Percentiles rank a stretch among this genome's conserved stretches.
phyloP scores from a whole-genome alignment of 2,329 filamentous ascomycete species.

The Penicillium sp. region DNA sequence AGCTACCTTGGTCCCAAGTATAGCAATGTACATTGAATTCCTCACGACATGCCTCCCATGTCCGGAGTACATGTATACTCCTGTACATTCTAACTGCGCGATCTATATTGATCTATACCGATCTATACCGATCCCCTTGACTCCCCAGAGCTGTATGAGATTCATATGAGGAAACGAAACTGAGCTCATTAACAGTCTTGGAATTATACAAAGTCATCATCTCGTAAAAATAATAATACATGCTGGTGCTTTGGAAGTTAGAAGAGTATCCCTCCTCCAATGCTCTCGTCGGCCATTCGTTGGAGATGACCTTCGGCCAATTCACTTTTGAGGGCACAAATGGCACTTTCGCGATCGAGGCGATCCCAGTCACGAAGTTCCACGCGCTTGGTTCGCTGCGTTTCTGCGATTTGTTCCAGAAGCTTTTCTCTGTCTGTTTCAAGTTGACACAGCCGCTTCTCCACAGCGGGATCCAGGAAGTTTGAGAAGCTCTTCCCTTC shows the following conservation, averaged over 20 bases:
- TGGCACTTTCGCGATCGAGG: constrained; percentile 49
- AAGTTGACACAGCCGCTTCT: constrained; percentile 48
- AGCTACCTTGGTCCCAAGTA: neutral
- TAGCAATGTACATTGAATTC: neutral
- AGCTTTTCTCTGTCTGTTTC: constrained; percentile 49
- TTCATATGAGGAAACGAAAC: too few relatives aligned
- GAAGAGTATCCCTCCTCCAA: constrained; percentile 43
- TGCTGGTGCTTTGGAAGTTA: neutral
- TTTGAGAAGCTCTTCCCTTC: constrained; percentile 46
- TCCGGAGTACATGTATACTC: too few relatives aligned
- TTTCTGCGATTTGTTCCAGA: constrained; percentile 46
- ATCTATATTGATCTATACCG: too few relatives aligned
- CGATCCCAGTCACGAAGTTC: constrained; percentile 51
- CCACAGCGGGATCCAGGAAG: constrained; percentile 39
- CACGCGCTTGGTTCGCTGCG: constrained; percentile 44
- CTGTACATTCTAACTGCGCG: too few relatives aligned
- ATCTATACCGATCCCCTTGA: too few relatives aligned
- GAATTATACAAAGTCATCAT: too few relatives aligned
- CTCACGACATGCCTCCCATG: neutral
- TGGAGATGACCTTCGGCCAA: constrained; percentile 51
- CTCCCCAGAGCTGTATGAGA: too few relatives aligned
- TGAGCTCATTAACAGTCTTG: too few relatives aligned
- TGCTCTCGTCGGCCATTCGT: constrained; percentile 47
- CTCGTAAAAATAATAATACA: neutral
- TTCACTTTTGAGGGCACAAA: constrained; percentile 49